Percentiles rank a stretch among this genome's conserved stretches.
Evolutionary conservation across 768 basidiomycete genomes (phyloP).

Genomic region (Leccinum incarnatum): DNA sequence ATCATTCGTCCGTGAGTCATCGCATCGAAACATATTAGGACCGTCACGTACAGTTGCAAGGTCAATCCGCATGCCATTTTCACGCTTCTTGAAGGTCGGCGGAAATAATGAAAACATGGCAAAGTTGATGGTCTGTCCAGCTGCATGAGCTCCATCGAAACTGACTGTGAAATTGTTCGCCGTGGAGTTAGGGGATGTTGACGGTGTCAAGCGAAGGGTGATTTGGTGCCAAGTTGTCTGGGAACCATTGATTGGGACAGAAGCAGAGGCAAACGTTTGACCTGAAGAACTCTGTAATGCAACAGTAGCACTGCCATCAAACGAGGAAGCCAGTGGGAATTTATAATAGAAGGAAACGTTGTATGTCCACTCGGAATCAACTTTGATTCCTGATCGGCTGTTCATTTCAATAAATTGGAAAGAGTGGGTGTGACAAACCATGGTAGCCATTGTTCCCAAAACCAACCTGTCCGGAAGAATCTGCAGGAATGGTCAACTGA

Average conservation of each 20-base stretch:
- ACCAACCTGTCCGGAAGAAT: slow-evolving; percentile 39
- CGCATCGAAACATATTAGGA: neutral
- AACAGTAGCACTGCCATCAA: slow-evolving; percentile 40
- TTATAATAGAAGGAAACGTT: slow-evolving; percentile 58
- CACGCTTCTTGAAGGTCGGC: slow-evolving; percentile 57
- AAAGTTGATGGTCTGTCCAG: slow-evolving; percentile 49
- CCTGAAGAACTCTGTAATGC: slow-evolving; percentile 46
- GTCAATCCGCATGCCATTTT: slow-evolving; percentile 61
- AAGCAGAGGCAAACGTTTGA: slow-evolving; percentile 38
- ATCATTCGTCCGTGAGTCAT: neutral
- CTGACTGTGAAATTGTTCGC: slow-evolving; percentile 53
- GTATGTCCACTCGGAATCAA: slow-evolving; percentile 49
- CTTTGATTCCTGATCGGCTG: slow-evolving; percentile 45
- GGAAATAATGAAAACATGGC: slow-evolving; percentile 63
- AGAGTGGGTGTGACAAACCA: slow-evolving; percentile 34
- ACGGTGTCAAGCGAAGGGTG: slow-evolving; percentile 40
- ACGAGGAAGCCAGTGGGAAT: slow-evolving; percentile 43
- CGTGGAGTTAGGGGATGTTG: slow-evolving; percentile 35
- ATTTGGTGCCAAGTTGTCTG: slow-evolving; percentile 52
- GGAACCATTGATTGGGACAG: slow-evolving; percentile 37
- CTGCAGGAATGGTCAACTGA: slow-evolving; percentile 43
- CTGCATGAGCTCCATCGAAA: slow-evolving; percentile 39
- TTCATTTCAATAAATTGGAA: too few species aligned
- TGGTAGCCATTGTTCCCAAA: slow-evolving; percentile 57
- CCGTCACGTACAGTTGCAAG: slow-evolving; percentile 45